These are phyloP conservation scores for barley (Hordeum vulgare) DNA, from an alignment of 176 grass and related monocot species.

Conservation along the genomic window DNA sequence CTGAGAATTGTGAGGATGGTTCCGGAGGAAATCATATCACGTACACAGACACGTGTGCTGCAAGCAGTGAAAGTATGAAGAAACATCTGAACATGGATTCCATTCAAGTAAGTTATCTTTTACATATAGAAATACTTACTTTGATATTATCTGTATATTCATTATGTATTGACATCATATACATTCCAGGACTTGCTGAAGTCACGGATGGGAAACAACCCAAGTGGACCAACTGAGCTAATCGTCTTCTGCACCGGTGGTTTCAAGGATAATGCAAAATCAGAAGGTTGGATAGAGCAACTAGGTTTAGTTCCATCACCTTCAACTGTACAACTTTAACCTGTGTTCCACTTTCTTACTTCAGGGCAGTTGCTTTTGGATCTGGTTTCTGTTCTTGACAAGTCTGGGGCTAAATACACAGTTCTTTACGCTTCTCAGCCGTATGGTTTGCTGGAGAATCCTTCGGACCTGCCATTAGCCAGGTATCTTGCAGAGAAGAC, in stretches of 20 bases:
- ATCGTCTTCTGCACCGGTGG: slow-evolving; percentile 62
- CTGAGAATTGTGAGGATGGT: slow-evolving; percentile 57
- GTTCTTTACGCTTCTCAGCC: slow-evolving; percentile 84
- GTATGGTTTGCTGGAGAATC: slow-evolving; percentile 29
- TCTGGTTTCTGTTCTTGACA: slow-evolving; percentile 43
- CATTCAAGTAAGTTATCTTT: slow-evolving; percentile 35
- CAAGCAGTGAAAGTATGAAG: slow-evolving; percentile 27
- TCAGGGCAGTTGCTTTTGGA: slow-evolving; percentile 77
- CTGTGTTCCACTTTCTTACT: not conserved
- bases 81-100: slow-evolving; percentile 60
- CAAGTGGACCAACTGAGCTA: slow-evolving; percentile 50
- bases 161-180: not conserved
- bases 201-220: slow-evolving; percentile 29
- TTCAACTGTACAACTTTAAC: not conserved
- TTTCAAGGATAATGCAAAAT: slow-evolving; percentile 36
- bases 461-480: slow-evolving; percentile 29
- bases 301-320: not conserved
- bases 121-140: not conserved
- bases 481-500: slow-evolving; percentile 78
- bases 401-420: slow-evolving; percentile 62
- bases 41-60: slow-evolving; percentile 41
- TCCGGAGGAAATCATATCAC: slow-evolving; percentile 43
- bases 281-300: slow-evolving; percentile 64
- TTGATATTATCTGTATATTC: not conserved
- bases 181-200: slow-evolving; percentile 48